Percentiles rank a stretch among this genome's conserved stretches.
These are phyloP conservation scores for Crassisporium funariophilum DNA, from an alignment of 768 basidiomycete species.

Conservation along the genomic window DNA sequence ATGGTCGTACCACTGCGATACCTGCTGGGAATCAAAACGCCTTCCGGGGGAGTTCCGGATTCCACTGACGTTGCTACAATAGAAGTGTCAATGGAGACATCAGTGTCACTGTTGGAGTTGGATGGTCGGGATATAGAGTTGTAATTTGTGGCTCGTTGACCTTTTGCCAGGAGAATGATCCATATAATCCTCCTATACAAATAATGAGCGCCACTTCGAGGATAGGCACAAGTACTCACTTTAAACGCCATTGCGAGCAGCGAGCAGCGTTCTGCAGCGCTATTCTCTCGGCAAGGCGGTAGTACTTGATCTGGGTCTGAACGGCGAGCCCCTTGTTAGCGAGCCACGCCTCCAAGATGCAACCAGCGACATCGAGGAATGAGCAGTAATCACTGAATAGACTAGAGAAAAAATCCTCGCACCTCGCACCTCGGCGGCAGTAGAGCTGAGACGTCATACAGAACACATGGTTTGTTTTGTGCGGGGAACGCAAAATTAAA, in stretches of 20 bases:
- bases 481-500: constrained; percentile 93
- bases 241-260: constrained; percentile 8
- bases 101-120: constrained; percentile 53
- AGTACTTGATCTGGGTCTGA: constrained; percentile 75
- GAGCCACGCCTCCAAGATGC: constrained; percentile 92
- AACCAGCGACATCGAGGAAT: constrained; percentile 84
- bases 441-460: constrained; percentile 95
- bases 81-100: constrained; percentile 65
- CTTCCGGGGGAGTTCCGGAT: constrained; percentile 59
- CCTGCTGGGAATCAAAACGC: constrained; percentile 60
- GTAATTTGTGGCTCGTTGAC: constrained; percentile 11
- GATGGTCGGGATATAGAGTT: constrained; percentile 21
- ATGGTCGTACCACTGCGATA: constrained; percentile 79
- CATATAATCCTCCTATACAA: constrained; percentile 30
- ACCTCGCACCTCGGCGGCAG: constrained; percentile 94
- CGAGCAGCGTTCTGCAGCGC: constrained; percentile 44
- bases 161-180: constrained; percentile 23
- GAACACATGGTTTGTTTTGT: constrained; percentile 93
- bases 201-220: constrained; percentile 2
- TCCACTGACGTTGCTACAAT: constrained; percentile 59
- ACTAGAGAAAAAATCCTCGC: constrained; percentile 25
- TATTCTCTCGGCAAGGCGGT: constrained; percentile 73
- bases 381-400: constrained; percentile 11
- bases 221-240: constrained; percentile 14
- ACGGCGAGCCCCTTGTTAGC: constrained; percentile 86